Evolutionary conservation across 192 early-diverging fungal genomes (phyloP).

Genomic region (Linnemannia exigua): DNA sequence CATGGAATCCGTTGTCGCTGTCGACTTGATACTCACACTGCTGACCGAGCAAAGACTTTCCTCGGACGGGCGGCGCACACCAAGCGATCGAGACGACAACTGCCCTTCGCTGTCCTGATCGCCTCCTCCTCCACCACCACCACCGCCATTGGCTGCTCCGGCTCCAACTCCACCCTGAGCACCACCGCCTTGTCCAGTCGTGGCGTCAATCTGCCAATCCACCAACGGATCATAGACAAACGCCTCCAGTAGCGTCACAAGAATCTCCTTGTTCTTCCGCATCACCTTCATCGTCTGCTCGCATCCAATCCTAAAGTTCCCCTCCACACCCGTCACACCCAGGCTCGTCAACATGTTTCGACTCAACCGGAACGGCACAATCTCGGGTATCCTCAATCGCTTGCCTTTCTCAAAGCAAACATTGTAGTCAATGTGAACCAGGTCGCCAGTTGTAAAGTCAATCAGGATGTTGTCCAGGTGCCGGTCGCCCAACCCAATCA

Average conservation of each 20-base stretch:
- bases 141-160: slow-evolving; percentile 1
- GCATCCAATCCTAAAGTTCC: slow-evolving; percentile 83
- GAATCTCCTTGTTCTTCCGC: slow-evolving; percentile 82
- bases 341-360: slow-evolving; percentile 91
- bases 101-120: slow-evolving; percentile 6
- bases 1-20: slow-evolving; percentile 12
- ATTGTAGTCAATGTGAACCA: slow-evolving; percentile 97
- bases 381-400: slow-evolving; percentile 87
- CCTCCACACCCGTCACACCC: slow-evolving; percentile 86
- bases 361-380: slow-evolving; percentile 94
- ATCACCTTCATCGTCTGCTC: slow-evolving; percentile 85
- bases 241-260: slow-evolving; percentile 92
- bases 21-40: slow-evolving; percentile 25
- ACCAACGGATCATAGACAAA: slow-evolving; percentile 93
- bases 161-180: slow-evolving; percentile 16
- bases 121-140: slow-evolving; percentile 11
- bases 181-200: slow-evolving; percentile 26
- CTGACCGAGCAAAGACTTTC: slow-evolving; percentile 32
- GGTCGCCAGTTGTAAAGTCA: slow-evolving; percentile 82
- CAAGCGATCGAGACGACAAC: slow-evolving; percentile 12
- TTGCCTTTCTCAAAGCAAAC: slow-evolving; percentile 97
- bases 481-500: slow-evolving; percentile 94
- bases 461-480: slow-evolving; percentile 95
- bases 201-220: slow-evolving; percentile 63
- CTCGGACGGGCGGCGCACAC: slow-evolving; percentile 13